phyloP scores from a whole-genome alignment of 192 early-diverging fungal genomes.

The Diversispora epigaea region DNA sequence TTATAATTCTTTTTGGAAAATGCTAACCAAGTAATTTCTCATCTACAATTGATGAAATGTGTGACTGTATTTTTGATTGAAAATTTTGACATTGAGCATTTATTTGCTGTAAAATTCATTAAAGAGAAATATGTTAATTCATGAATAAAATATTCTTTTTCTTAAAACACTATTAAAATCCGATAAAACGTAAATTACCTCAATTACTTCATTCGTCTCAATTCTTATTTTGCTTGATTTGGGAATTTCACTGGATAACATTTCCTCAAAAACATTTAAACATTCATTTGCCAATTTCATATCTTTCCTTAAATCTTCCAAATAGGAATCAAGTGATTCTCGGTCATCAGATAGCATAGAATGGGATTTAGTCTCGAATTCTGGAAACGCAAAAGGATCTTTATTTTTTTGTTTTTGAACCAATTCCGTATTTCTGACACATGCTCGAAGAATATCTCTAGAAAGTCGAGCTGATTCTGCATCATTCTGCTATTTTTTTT shows the following conservation, averaged over 20 bases:
- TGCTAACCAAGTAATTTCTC: constrained; percentile 1
- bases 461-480: constrained; percentile 41
- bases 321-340: background rate
- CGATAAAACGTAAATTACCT: constrained; percentile 1
- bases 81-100: constrained; percentile 2
- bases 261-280: constrained; percentile 13
- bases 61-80: constrained; percentile 5
- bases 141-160: background rate
- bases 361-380: background rate
- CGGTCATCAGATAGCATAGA: background rate
- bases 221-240: background rate
- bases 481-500: constrained; percentile 35
- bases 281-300: constrained; percentile 11
- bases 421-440: constrained; percentile 44
- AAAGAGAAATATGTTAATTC: background rate
- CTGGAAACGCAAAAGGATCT: background rate
- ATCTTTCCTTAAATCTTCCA: background rate
- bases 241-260: background rate
- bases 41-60: constrained; percentile 1
- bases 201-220: constrained; percentile 2
- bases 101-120: constrained; percentile 2
- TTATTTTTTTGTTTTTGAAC: background rate
- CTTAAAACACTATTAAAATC: background rate
- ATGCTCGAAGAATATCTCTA: constrained; percentile 42
- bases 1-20: background rate